Evolutionary conservation across 768 basidiomycete genomes (phyloP).

Genomic region (Floccularia luteovirens): DNA sequence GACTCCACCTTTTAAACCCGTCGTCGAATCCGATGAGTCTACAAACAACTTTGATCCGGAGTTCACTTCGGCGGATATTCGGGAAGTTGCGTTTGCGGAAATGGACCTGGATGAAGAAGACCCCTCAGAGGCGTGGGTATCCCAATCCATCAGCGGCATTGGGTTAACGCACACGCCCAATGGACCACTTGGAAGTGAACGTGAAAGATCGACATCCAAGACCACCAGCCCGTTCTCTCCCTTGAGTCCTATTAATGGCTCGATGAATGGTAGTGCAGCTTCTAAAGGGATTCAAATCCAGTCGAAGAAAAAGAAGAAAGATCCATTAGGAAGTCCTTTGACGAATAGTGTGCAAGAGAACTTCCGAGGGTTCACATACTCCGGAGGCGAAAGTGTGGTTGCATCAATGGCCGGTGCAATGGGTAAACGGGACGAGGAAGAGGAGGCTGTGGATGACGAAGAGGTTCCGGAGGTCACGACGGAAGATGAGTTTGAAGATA

Average conservation of each 20-base stretch:
- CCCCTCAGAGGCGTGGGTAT: slow-evolving; percentile 66
- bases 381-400: slow-evolving; percentile 62
- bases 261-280: slow-evolving; percentile 1
- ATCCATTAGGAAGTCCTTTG: slow-evolving; percentile 55
- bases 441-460: slow-evolving; percentile 45
- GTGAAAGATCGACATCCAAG: slow-evolving; percentile 14
- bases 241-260: slow-evolving; percentile 8
- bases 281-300: slow-evolving; percentile 47
- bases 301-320: slow-evolving; percentile 36
- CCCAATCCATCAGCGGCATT: slow-evolving; percentile 31
- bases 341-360: slow-evolving; percentile 95
- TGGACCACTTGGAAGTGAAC: slow-evolving; percentile 69
- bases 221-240: slow-evolving; percentile 10
- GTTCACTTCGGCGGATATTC: slow-evolving; percentile 89
- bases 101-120: slow-evolving; percentile 53
- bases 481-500: slow-evolving; percentile 75
- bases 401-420: slow-evolving; percentile 31
- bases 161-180: slow-evolving; percentile 56
- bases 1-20: slow-evolving; percentile 95
- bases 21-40: slow-evolving; percentile 96
- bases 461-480: slow-evolving; percentile 43
- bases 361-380: slow-evolving; percentile 91
- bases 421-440: slow-evolving; percentile 36
- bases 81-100: slow-evolving; percentile 56
- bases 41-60: slow-evolving; percentile 98